These are phyloP conservation scores for Epichloe glyceriae DNA, from an alignment of 2,329 filamentous ascomycete genomes.

Conservation along the genomic window DNA sequence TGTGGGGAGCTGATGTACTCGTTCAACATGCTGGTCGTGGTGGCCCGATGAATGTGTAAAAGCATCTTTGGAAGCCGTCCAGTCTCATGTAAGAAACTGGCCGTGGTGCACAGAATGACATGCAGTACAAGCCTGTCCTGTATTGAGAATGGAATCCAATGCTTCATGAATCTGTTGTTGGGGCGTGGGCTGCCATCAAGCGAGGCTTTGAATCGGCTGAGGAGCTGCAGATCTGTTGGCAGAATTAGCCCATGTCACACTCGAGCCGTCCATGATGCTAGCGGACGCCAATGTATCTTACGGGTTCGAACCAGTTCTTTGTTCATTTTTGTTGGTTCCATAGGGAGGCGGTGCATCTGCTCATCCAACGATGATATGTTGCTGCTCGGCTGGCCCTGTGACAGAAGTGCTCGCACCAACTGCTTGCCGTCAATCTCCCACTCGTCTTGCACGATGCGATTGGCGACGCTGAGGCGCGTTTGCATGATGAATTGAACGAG, in stretches of 20 bases:
- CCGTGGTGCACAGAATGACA: conserved; percentile 35
- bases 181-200: conserved; percentile 34
- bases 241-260: too few species aligned
- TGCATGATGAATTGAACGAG: conserved; percentile 18
- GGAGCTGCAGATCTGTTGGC: conserved; percentile 30
- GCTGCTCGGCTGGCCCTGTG: conserved; percentile 8
- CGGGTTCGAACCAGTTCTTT: conserved; percentile 35
- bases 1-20: conserved; percentile 26
- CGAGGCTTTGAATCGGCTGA: conserved; percentile 37
- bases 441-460: conserved; percentile 18
- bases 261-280: too few species aligned
- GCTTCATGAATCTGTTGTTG: conserved; percentile 31
- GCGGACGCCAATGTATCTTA: conserved; percentile 12
- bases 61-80: conserved; percentile 31
- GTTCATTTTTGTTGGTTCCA: conserved; percentile 29
- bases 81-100: conserved; percentile 38
- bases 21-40: conserved; percentile 32
- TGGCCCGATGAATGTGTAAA: conserved; percentile 29
- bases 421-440: conserved; percentile 16
- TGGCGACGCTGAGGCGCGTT: conserved; percentile 17
- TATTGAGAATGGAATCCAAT: conserved; percentile 34
- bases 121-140: conserved; percentile 36
- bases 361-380: conserved; percentile 18
- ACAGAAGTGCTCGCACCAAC: conserved; percentile 13
- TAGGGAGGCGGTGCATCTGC: conserved; percentile 27